Conservation (phyloP, 768 basidiomycete species). For the Serendipita sp. region DNA sequence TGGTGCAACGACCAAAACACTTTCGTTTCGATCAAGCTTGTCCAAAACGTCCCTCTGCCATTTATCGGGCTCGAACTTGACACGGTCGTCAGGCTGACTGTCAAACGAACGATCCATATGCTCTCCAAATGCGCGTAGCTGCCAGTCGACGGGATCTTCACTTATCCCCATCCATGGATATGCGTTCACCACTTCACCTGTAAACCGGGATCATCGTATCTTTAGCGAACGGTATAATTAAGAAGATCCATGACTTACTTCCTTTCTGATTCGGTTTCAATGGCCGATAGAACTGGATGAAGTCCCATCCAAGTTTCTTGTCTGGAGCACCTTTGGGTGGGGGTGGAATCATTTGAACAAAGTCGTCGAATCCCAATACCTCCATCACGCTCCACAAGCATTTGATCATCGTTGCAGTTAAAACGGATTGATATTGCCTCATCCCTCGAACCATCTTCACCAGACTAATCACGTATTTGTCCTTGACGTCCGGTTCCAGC, state of each 20-base stretch:
- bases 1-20: constrained; percentile 40
- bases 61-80: constrained; percentile 47
- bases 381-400: constrained; percentile 26
- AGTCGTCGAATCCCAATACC: constrained; percentile 32
- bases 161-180: constrained; percentile 18
- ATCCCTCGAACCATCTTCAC: constrained; percentile 30
- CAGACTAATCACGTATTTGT: constrained; percentile 29
- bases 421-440: constrained; percentile 20
- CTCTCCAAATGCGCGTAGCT: constrained; percentile 50
- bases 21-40: constrained; percentile 38
- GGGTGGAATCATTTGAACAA: constrained; percentile 13
- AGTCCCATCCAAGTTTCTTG: constrained; percentile 30
- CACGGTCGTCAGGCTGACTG: constrained; percentile 36
- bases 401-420: constrained; percentile 22
- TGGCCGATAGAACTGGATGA: constrained; percentile 34
- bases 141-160: constrained; percentile 46
- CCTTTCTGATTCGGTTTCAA: constrained; percentile 19
- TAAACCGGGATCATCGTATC: neutral
- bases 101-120: constrained; percentile 63
- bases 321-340: constrained; percentile 15
- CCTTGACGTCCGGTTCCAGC: constrained; percentile 24
- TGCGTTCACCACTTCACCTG: constrained; percentile 11
- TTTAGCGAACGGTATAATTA: neutral
- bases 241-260: constrained; percentile 26
- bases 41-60: constrained; percentile 58